Conservation (phyloP, 192 early-diverging fungal genomes). For the Phycomyces nitens region DNA sequence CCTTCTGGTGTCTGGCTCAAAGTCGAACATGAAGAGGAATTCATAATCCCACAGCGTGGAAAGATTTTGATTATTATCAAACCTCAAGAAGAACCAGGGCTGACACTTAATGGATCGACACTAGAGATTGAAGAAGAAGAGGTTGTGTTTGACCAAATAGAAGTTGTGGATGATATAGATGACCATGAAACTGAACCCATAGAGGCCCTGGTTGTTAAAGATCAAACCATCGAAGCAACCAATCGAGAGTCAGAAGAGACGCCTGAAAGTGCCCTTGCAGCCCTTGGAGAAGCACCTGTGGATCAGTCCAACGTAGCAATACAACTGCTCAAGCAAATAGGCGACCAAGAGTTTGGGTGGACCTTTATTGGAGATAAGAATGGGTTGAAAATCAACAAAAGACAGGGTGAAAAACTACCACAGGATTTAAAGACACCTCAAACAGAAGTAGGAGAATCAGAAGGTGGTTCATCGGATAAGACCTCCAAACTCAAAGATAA, state of each 20-base stretch:
- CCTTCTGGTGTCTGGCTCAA: constrained; percentile 38
- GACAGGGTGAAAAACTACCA: constrained; percentile 25
- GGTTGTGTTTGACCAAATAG: constrained; percentile 18
- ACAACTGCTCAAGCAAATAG: constrained; percentile 35
- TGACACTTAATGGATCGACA: constrained; percentile 31
- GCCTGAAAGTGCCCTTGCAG: not conserved
- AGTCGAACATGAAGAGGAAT: constrained; percentile 41
- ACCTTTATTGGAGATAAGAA: constrained; percentile 39
- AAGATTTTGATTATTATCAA: constrained; percentile 45
- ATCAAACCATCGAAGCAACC: not conserved
- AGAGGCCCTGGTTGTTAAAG: not conserved
- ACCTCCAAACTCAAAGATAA: not conserved
- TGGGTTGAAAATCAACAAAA: constrained; percentile 40
- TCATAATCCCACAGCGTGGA: constrained; percentile 40
- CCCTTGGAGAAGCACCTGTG: constrained; percentile 9
- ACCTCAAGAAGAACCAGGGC: constrained; percentile 4
- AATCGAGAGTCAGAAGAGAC: not conserved
- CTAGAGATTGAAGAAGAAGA: constrained; percentile 26
- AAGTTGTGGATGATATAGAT: not conserved
- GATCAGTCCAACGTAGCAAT: constrained; percentile 27
- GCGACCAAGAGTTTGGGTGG: constrained; percentile 42
- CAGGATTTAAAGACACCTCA: too few species aligned
- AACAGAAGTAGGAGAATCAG: not conserved
- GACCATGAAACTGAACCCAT: not conserved
- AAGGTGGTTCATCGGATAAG: constrained; percentile 1